Evolutionary conservation across 2,329 filamentous ascomycete species (phyloP), one percentile per base, ranked within the genome.

Genomic region (Colletotrichum sp.): DNA sequence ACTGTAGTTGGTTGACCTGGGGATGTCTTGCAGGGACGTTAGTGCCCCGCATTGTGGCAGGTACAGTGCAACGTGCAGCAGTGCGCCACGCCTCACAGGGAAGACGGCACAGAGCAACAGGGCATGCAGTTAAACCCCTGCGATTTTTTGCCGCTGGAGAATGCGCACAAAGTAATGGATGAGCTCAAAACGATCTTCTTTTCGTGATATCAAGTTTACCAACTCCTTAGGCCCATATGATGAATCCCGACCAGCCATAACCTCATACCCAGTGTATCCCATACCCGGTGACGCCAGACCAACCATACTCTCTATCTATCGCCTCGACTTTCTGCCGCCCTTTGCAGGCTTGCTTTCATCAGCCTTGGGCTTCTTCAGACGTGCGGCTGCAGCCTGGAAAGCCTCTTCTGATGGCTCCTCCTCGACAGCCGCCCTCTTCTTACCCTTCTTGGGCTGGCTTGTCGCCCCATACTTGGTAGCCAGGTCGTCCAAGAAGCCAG

Each of bases 381-480:
- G 87, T 13, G 87, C 85, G 3, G 89, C 89, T 7, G 90, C 88
- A 8, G 87, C 88, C 73, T 91, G 87, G 70, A 92, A 92, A 0
- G 88, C 90, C 77, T 91, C 90, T 76, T 93, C 91, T 0, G 88
- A 89, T 2, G 90, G 89, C 79, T 90, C 89, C 74, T 94, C 92
- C 77, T 95, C 93, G 1, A 90, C 86, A 31, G 89, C 82, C 31
- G 83, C 84, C 76, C 88, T 86, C 80, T 90, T 91, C 80, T 87
- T 87, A 13, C 86, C 87, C 79, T 89, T 91, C 82, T 87, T 87
- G 0, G 81, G 77, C 74, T 87, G 86, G 66, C 80, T 78, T 16
- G 80, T 80, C 9, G 86, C 84, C 33, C 87, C 85, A 81, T 97
- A 97, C 84, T 96, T 97, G 63, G 92, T 93, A 72, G 94, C 94